phyloP scores from a whole-genome alignment of 768 basidiomycete species.

The Boletus huronensis region DNA sequence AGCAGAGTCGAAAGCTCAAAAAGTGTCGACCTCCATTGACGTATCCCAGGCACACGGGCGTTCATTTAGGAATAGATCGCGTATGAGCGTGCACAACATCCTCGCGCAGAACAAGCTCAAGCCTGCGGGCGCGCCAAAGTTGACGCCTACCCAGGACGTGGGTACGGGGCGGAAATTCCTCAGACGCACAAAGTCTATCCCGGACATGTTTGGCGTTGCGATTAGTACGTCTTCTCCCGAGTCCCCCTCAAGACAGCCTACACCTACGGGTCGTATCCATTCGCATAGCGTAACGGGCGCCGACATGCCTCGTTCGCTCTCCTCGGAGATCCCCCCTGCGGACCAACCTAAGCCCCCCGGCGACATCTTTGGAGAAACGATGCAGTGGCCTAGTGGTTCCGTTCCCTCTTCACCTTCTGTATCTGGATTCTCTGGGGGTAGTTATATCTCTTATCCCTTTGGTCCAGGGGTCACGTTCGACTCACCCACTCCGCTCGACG shows the following conservation, averaged over 20 bases:
- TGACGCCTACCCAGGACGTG: constrained; percentile 31
- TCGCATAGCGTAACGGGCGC: constrained; percentile 77
- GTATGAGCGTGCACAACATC: constrained; percentile 66
- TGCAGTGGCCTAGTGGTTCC: constrained; percentile 51
- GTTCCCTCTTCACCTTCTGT: constrained; percentile 36
- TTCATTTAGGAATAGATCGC: constrained; percentile 49
- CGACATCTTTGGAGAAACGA: constrained; percentile 63
- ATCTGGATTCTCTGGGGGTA: constrained; percentile 19
- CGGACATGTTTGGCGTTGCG: constrained; percentile 43
- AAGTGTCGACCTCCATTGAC: constrained; percentile 32
- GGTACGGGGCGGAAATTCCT: constrained; percentile 47
- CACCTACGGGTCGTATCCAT: constrained; percentile 55
- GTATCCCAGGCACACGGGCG: constrained; percentile 36
- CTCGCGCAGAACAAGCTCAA: constrained; percentile 50
- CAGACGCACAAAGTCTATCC: constrained; percentile 72
- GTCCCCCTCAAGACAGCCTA: constrained; percentile 29
- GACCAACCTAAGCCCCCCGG: constrained; percentile 28
- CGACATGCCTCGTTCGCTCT: constrained; percentile 49
- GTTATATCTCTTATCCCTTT: constrained; percentile 52
- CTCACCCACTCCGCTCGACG: constrained; percentile 47
- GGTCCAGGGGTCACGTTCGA: constrained; percentile 62
- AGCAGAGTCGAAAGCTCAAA: constrained; percentile 40
- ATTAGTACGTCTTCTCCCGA: constrained; percentile 28
- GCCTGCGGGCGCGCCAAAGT: constrained; percentile 24
- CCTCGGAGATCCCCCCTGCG: constrained; percentile 20